Evolutionary conservation across 2,329 filamentous ascomycete species (phyloP).

Genomic region (Ploettnerulaceae sp.): DNA sequence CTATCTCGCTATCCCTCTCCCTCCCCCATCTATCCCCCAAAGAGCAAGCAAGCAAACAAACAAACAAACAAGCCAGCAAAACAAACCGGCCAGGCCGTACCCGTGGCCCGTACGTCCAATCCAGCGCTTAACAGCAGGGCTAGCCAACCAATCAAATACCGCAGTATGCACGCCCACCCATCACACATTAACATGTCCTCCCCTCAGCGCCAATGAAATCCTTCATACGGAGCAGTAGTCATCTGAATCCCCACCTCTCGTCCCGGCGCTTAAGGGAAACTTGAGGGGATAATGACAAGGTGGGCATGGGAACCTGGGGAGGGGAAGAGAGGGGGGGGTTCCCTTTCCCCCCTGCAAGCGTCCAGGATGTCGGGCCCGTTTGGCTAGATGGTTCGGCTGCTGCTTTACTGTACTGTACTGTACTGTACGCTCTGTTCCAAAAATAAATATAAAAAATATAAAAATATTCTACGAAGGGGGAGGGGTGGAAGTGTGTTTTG

Average conservation of each 20-base stretch:
- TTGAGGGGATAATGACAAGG: neutral
- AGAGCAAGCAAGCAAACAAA: neutral
- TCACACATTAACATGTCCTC: neutral
- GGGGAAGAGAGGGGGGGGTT: neutral
- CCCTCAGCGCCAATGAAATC: too few relatives aligned
- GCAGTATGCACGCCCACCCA: neutral
- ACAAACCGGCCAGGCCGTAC: neutral
- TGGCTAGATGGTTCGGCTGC: neutral
- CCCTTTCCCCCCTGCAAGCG: too few relatives aligned
- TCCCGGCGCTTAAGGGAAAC: slow-evolving; percentile 5
- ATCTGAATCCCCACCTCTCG: slow-evolving; percentile 2
- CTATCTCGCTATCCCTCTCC: neutral
- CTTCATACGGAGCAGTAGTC: too few relatives aligned
- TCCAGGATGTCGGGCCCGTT: slow-evolving; percentile 7
- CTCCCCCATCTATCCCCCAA: neutral
- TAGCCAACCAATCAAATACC: neutral
- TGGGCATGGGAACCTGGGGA: neutral
- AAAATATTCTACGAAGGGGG: too few relatives aligned
- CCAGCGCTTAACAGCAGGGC: slow-evolving; percentile 4
- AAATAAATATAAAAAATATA: neutral
- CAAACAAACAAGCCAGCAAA: neutral
- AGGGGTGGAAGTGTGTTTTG: neutral
- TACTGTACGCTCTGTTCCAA: neutral
- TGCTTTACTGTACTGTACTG: slow-evolving; percentile 2
- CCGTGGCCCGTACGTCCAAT: neutral